Conservation (phyloP, 1,139 yeast species). For the Kodamaea arcana region DNA sequence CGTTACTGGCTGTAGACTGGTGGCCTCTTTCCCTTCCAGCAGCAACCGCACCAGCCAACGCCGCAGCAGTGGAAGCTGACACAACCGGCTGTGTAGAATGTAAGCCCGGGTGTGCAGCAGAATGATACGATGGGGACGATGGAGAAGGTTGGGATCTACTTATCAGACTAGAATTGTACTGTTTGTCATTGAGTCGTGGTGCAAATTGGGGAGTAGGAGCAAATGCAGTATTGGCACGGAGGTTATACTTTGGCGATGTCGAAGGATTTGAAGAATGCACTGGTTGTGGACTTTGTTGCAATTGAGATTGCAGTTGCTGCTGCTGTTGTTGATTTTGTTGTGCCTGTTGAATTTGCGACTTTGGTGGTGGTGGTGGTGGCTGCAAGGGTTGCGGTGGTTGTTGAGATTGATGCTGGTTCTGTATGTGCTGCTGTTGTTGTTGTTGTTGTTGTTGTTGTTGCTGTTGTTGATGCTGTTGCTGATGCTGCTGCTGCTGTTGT, state of each 20-base stretch:
- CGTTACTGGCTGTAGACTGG: not conserved
- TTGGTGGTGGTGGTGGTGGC: not conserved
- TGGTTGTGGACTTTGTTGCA: conserved; percentile 1
- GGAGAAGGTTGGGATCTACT: not conserved
- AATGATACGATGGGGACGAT: conserved; percentile 5
- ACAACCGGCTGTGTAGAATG: too few species aligned
- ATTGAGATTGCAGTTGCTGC: conserved; percentile 1
- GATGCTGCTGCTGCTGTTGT: conserved; percentile 1
- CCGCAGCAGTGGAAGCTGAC: conserved; percentile 14
- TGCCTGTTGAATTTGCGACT: not conserved
- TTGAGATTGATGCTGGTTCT: conserved; percentile 1
- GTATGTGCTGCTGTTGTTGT: conserved; percentile 1
- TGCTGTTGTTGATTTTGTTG: not conserved
- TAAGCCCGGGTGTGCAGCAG: too few species aligned
- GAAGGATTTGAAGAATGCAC: not conserved
- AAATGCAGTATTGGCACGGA: conserved; percentile 5
- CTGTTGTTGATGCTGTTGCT: not conserved
- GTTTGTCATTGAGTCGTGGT: not conserved
- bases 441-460: not conserved
- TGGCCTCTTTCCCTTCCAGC: conserved; percentile 8
- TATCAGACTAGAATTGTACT: not conserved
- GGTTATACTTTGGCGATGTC: conserved; percentile 3
- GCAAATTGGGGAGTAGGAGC: conserved; percentile 1
- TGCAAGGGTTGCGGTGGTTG: not conserved
- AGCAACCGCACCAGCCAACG: conserved; percentile 12